phyloP scores from a whole-genome alignment of 495 filamentous ascomycete species.

The Pyronema omphalodes region DNA sequence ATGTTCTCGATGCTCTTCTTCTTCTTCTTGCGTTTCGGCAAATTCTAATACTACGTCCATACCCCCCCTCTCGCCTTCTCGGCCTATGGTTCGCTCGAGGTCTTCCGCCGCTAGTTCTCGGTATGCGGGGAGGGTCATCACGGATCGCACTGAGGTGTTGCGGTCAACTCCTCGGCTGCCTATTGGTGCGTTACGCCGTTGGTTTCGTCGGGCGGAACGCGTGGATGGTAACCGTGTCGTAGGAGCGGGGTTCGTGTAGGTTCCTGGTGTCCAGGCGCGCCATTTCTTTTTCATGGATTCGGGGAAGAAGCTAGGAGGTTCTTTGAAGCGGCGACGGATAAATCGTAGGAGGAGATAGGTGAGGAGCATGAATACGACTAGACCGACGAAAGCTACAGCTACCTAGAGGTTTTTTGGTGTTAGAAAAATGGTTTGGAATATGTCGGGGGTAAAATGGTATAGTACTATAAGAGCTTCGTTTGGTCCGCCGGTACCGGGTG shows the following conservation, averaged over 20 bases:
- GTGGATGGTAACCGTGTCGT: slow-evolving; percentile 13
- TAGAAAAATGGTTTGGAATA: background rate
- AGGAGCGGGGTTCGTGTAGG: slow-evolving; percentile 6
- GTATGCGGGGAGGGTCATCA: slow-evolving; percentile 84
- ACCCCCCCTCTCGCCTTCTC: slow-evolving; percentile 79
- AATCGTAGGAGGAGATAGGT: slow-evolving; percentile 32
- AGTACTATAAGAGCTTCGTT: background rate
- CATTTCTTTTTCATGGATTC: slow-evolving; percentile 41
- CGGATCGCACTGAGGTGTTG: slow-evolving; percentile 68
- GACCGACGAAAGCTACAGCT: slow-evolving; percentile 17
- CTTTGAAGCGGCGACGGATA: slow-evolving; percentile 27
- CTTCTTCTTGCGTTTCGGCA: slow-evolving; percentile 48
- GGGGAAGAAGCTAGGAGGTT: slow-evolving; percentile 40
- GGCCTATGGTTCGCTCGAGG: slow-evolving; percentile 66
- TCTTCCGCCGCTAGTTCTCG: slow-evolving; percentile 36
- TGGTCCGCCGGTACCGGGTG: background rate
- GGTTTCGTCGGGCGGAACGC: slow-evolving; percentile 9
- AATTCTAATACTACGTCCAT: slow-evolving; percentile 84
- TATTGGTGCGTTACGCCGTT: slow-evolving; percentile 6
- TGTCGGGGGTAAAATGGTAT: background rate
- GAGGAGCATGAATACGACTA: slow-evolving; percentile 24
- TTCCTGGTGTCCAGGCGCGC: slow-evolving; percentile 39
- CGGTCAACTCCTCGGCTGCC: slow-evolving; percentile 41
- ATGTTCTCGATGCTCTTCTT: slow-evolving; percentile 66
- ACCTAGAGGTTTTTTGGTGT: slow-evolving; percentile 9